phyloP scores from a whole-genome alignment of 768 basidiomycete species.

The Hygrocybe coccinea region DNA sequence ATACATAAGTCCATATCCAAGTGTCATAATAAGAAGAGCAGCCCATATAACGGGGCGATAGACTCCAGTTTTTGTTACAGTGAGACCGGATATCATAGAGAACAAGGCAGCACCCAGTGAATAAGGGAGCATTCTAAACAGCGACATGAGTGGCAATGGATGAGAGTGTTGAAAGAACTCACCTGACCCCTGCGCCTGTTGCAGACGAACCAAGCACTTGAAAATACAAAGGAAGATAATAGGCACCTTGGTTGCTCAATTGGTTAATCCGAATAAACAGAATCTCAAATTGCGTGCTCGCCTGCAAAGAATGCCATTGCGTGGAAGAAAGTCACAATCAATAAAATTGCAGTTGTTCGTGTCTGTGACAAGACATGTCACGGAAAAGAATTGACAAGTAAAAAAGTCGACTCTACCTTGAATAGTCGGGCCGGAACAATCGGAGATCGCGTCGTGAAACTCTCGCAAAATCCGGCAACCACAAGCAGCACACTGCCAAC shows the following conservation, averaged over 20 bases:
- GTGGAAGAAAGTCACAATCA: conserved; percentile 59
- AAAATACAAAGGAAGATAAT: conserved; percentile 72
- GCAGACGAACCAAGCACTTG: conserved; percentile 75
- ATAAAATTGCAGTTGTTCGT: conserved; percentile 62
- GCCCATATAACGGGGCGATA: conserved; percentile 64
- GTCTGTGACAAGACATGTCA: conserved; percentile 40
- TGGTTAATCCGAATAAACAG: not conserved
- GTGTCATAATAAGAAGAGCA: conserved; percentile 48
- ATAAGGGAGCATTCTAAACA: conserved; percentile 63
- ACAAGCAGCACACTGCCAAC: conserved; percentile 55
- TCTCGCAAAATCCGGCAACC: conserved; percentile 52
- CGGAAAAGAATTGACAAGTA: not conserved
- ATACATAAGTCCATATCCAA: conserved; percentile 73
- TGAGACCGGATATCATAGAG: conserved; percentile 53
- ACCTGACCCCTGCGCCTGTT: conserved; percentile 64
- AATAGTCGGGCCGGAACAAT: conserved; percentile 74
- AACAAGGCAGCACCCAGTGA: conserved; percentile 55
- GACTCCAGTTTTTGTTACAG: conserved; percentile 51
- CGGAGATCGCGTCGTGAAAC: conserved; percentile 56
- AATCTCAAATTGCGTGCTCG: conserved; percentile 2
- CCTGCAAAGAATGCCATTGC: conserved; percentile 58
- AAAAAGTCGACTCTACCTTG: conserved; percentile 38
- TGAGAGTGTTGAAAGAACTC: conserved; percentile 15
- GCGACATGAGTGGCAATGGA: not conserved
- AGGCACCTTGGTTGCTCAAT: conserved; percentile 38